These are phyloP conservation scores for Leccinum solheimii DNA, from an alignment of 1,284 basidiomycete species.

Conservation along the genomic window DNA sequence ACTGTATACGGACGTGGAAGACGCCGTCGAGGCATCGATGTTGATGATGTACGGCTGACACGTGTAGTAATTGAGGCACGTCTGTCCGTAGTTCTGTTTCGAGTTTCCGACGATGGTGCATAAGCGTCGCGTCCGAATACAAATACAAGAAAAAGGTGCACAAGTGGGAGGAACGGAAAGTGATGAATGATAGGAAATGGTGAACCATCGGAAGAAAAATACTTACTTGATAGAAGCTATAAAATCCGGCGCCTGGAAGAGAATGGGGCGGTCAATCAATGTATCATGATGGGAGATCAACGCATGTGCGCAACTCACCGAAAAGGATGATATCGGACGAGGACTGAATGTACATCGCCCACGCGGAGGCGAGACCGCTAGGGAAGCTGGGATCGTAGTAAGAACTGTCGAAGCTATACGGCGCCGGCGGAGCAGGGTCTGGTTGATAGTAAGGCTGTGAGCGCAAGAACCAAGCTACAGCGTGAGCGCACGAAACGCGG, in stretches of 20 bases:
- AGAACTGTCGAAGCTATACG: constrained; percentile 48
- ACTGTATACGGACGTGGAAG: constrained; percentile 52
- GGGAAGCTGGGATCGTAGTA: constrained; percentile 59
- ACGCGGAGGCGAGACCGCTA: constrained; percentile 44
- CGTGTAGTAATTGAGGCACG: constrained; percentile 45
- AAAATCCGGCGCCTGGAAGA: constrained; percentile 57
- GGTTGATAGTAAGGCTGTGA: constrained; percentile 69
- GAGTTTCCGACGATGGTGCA: not conserved
- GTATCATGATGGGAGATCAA: not conserved
- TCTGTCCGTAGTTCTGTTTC: constrained; percentile 50
- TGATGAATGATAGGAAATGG: not conserved
- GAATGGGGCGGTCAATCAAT: not conserved
- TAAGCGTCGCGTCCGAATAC: not conserved
- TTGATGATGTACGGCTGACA: constrained; percentile 65
- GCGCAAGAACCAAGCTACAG: not conserved
- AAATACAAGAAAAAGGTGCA: not conserved
- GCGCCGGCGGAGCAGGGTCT: constrained; percentile 53
- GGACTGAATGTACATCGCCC: constrained; percentile 57
- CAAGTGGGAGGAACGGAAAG: not conserved
- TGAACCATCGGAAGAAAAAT: not conserved
- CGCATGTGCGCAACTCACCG: constrained; percentile 35
- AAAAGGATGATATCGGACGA: constrained; percentile 66
- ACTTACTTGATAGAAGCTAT: constrained; percentile 61
- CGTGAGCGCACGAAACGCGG: not conserved
- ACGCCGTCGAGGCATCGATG: constrained; percentile 51